Conservation (phyloP, 441 rosid genomes). For the Brassica balearica region DNA sequence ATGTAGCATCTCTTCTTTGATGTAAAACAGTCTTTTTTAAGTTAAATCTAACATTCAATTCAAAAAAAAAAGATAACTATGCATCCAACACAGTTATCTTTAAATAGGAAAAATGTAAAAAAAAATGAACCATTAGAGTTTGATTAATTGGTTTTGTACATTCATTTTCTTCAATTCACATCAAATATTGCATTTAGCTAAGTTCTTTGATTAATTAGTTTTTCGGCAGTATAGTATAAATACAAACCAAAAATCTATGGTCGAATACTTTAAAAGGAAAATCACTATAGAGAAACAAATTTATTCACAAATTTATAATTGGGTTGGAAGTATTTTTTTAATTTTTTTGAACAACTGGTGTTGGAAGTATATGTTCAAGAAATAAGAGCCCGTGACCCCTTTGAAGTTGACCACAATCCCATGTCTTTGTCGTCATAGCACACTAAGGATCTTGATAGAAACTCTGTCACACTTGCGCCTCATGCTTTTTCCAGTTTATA, state of each 20-base stretch:
- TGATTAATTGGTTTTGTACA: neutral
- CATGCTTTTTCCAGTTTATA: constrained; percentile 11
- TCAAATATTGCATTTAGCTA: neutral
- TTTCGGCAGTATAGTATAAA: neutral
- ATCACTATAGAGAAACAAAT: neutral
- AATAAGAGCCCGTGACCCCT: constrained; percentile 42
- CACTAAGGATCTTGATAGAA: constrained; percentile 34
- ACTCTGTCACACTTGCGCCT: constrained; percentile 38
- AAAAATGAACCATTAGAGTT: neutral
- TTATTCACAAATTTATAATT: constrained; percentile 12
- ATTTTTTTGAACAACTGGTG: neutral
- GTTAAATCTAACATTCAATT: too few species aligned
- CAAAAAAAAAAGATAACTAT: neutral
- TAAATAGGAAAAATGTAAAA: neutral
- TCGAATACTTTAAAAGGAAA: neutral
- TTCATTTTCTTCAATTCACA: neutral
- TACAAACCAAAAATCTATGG: neutral
- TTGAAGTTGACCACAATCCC: constrained; percentile 39
- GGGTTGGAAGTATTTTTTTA: constrained; percentile 19
- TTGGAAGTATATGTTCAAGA: constrained; percentile 35
- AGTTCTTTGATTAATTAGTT: neutral
- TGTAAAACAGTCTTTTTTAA: too few species aligned
- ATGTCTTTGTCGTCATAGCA: constrained; percentile 24
- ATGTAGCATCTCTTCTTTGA: too few species aligned
- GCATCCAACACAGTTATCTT: neutral